phyloP scores from a whole-genome alignment of 257 asterid genomes.

The Buddleja alternifolia region DNA sequence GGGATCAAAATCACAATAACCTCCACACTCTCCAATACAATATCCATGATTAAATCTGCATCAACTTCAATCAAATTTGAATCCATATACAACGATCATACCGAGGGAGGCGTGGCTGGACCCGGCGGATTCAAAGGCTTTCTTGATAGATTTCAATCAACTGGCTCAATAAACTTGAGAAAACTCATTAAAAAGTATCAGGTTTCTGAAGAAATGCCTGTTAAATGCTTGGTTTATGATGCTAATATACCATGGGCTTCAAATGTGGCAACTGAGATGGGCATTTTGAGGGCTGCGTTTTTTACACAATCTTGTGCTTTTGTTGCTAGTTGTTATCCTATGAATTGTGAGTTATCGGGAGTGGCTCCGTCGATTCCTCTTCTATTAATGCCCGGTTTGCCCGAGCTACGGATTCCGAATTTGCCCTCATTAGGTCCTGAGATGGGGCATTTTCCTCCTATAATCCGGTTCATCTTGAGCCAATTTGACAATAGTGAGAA shows the following conservation, averaged over 20 bases:
- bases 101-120: constrained; percentile 52
- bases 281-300: constrained; percentile 49
- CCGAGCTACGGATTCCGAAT: constrained; percentile 43
- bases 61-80: constrained; percentile 33
- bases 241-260: too few relatives aligned
- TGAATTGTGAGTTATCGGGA: constrained; percentile 52
- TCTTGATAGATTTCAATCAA: constrained; percentile 56
- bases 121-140: constrained; percentile 58
- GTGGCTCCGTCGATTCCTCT: constrained; percentile 35
- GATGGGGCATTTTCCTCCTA: constrained; percentile 46
- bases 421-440: constrained; percentile 58
- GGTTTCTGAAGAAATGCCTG: constrained; percentile 41
- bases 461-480: constrained; percentile 44
- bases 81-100: constrained; percentile 49
- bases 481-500: constrained; percentile 50
- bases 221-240: constrained; percentile 56
- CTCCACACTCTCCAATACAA: constrained; percentile 46
- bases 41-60: constrained; percentile 35
- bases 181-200: constrained; percentile 34
- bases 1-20: constrained; percentile 56
- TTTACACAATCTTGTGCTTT: constrained; percentile 70
- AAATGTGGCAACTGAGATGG: constrained; percentile 40
- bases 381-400: constrained; percentile 43
- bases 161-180: constrained; percentile 44
- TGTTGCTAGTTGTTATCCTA: constrained; percentile 49